phyloP scores from a whole-genome alignment of 495 filamentous ascomycete species.

The Penicillium alfredii region DNA sequence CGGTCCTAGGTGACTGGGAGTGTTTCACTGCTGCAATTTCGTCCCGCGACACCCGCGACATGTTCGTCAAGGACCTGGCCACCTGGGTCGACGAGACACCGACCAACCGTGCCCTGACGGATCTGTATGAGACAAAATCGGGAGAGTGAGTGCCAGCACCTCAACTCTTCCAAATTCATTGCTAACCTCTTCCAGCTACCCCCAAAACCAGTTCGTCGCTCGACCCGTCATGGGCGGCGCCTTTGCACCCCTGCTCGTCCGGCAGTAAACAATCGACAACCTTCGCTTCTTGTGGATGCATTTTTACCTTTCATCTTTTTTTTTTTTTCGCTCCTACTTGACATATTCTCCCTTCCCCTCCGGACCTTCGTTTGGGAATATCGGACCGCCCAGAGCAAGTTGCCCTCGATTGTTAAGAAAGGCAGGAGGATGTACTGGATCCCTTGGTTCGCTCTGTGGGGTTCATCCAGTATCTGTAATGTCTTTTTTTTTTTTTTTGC shows the following conservation, averaged over 20 bases:
- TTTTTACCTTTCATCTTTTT: constrained; percentile 9
- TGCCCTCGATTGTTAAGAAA: too few species aligned
- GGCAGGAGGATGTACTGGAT: constrained; percentile 2
- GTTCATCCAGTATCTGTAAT: neutral
- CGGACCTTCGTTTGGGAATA: neutral
- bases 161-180: neutral
- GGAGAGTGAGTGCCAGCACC: constrained; percentile 34
- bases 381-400: too few species aligned
- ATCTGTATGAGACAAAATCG: constrained; percentile 46
- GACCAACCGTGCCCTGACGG: constrained; percentile 47
- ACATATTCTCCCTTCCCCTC: neutral
- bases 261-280: constrained; percentile 10
- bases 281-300: constrained; percentile 21
- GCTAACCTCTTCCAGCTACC: constrained; percentile 23
- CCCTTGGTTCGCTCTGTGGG: constrained; percentile 1
- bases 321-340: neutral
- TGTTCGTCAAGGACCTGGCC: constrained; percentile 44
- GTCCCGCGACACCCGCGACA: constrained; percentile 30
- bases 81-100: constrained; percentile 51
- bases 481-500: constrained; percentile 1
- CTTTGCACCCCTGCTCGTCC: constrained; percentile 45
- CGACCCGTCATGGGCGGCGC: constrained; percentile 50
- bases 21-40: constrained; percentile 48
- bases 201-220: constrained; percentile 39
- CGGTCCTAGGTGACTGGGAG: constrained; percentile 43